Conservation (phyloP, 768 basidiomycete genomes). For the Lyophyllum atratum region DNA sequence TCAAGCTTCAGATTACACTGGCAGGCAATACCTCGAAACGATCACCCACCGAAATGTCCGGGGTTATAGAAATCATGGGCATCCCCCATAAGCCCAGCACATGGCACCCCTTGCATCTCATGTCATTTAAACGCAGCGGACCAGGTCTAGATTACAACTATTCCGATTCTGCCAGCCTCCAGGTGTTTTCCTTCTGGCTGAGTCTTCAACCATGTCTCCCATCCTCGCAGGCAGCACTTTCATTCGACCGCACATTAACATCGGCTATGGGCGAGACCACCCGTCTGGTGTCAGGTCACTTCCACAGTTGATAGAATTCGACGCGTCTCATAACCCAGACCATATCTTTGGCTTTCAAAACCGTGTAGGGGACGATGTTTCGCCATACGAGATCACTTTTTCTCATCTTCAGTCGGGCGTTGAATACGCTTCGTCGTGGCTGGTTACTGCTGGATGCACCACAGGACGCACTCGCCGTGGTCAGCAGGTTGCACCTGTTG, state of each 20-base stretch:
- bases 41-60: conserved; percentile 12
- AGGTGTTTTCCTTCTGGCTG: neutral
- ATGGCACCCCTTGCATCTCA: neutral
- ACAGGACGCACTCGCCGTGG: conserved; percentile 24
- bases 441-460: conserved; percentile 28
- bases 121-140: conserved; percentile 16
- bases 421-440: conserved; percentile 35
- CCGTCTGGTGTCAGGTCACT: conserved; percentile 33
- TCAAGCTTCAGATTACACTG: too few relatives aligned
- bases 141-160: neutral
- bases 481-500: conserved; percentile 31
- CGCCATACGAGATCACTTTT: conserved; percentile 34
- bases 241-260: conserved; percentile 36
- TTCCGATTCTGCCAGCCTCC: neutral
- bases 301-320: conserved; percentile 39
- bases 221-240: conserved; percentile 27
- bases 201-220: conserved; percentile 17
- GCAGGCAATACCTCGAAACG: neutral
- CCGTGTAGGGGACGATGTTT: conserved; percentile 20
- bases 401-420: conserved; percentile 32
- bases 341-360: conserved; percentile 37
- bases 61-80: neutral
- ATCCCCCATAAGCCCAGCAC: neutral
- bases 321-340: conserved; percentile 32
- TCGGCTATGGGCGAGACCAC: conserved; percentile 29